Evolutionary conservation across 225 moss, liverwort and hornwort species (phyloP).

Genomic region (Marchantia paleacea): DNA sequence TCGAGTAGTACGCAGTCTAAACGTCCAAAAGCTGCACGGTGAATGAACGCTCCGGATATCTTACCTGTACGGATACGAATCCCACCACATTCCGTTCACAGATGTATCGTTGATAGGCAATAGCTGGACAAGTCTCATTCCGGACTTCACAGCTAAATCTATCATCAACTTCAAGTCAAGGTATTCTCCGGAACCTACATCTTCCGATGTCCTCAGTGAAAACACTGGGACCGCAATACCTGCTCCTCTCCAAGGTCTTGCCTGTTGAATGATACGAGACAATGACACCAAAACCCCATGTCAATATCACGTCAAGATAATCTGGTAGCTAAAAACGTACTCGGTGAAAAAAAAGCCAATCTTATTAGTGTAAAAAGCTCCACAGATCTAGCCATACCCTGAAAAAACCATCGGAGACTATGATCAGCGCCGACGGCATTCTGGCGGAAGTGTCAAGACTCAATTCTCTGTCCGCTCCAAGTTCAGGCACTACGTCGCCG

Average conservation of each 20-base stretch:
- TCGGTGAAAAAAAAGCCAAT: too few species aligned
- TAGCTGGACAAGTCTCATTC: slow-evolving; percentile 81
- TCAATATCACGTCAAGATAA: too few species aligned
- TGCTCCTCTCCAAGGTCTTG: slow-evolving; percentile 78
- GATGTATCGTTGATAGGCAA: slow-evolving; percentile 92
- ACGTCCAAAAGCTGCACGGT: background rate
- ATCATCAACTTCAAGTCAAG: slow-evolving; percentile 70
- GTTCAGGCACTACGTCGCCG: slow-evolving; percentile 53
- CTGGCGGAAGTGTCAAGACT: slow-evolving; percentile 37
- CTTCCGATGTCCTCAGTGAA: slow-evolving; percentile 60
- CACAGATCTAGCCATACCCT: slow-evolving; percentile 45
- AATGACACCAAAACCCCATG: too few species aligned
- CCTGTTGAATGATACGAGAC: slow-evolving; percentile 31
- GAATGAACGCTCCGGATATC: background rate
- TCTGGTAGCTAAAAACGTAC: too few species aligned
- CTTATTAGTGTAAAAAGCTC: too few species aligned
- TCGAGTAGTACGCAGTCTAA: background rate
- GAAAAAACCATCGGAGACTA: slow-evolving; percentile 71
- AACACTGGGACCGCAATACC: slow-evolving; percentile 87
- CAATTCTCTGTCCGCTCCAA: slow-evolving; percentile 57
- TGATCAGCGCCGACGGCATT: slow-evolving; percentile 49
- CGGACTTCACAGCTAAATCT: slow-evolving; percentile 66
- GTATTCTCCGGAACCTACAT: slow-evolving; percentile 87
- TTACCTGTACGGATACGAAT: slow-evolving; percentile 92
- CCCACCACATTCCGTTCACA: slow-evolving; percentile 98